Base-by-base conservation (phyloP, 2,329 filamentous ascomycete species). In the Ophiosphaerella herpotricha region DNA sequence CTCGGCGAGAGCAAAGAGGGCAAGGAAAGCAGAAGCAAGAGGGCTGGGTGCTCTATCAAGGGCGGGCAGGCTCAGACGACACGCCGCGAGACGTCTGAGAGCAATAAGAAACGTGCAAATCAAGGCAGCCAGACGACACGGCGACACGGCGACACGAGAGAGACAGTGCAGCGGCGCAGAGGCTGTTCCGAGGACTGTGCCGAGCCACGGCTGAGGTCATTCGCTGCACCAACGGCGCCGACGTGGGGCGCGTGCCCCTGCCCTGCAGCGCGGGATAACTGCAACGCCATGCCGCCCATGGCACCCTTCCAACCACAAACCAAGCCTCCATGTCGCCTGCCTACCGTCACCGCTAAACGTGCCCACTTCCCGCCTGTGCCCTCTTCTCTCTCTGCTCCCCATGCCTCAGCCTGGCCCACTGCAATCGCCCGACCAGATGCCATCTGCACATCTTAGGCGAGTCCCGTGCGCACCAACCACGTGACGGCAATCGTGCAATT, bases 181-280 rank as follows among this genome's bases (percentile, higher is more conserved):
- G 49, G 40, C 45, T 45, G 57, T 44, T 36, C 46, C 45, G 53
- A 52, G 44, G 50, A 58, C 43, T 49, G 56, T 51, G 58, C 57
- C 46, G 49, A 55, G 54, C 14, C 34, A 18, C n/a, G 46, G 29
- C 47, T 67, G 64, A 65, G 54, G 61, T 66, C 63, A 66, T 64
- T 62, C 55, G 60, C 43, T 54, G 51, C 26, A 48, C 7, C 44
- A 46, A 34, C 44, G 42, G 37, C 29, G 43, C 49, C 32, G 42
- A 54, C 53, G 57, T 57, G 62, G 58, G 55, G 49, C 55, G 18
- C 26, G 32, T 23, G 58, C 52, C 60, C 58, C 4, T 18, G 18
- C 18, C 18, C 18, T 21, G 18, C 18, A 21, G 18, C 18, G 18
- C 18, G 40, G 48, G 45, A 44, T 48, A 46, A 55, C 50, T 48